A percentile compares a stretch with the other conserved stretches of the same genome.
Evolutionary conservation across 2,329 filamentous ascomycete species (phyloP).

Genomic region (Bipolaris oryzae): DNA sequence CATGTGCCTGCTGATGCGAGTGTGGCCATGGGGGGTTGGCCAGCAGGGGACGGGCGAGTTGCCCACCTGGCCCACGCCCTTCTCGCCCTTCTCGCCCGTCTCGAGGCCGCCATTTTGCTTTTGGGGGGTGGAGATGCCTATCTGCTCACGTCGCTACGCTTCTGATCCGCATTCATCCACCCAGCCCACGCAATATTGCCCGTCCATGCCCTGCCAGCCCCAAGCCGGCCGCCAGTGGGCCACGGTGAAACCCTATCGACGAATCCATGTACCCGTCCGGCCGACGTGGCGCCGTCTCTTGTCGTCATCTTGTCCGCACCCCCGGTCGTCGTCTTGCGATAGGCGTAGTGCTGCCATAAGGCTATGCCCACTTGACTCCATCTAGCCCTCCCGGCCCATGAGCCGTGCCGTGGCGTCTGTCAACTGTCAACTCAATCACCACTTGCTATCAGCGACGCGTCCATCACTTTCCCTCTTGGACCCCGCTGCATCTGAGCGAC

Average conservation of each 20-base stretch:
- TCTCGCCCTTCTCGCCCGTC: neutral
- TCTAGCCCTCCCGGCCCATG: neutral
- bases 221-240: no score
- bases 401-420: conserved; percentile 7
- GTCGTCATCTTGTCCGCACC: conserved; percentile 9
- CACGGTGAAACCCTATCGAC: no score
- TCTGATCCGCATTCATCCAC: no score
- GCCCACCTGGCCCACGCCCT: neutral
- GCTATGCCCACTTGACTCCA: neutral
- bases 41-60: neutral
- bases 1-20: conserved; percentile 8
- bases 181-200: no score
- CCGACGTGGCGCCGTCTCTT: conserved; percentile 13
- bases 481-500: neutral
- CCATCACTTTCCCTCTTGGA: neutral
- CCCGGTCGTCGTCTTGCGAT: no score
- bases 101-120: neutral
- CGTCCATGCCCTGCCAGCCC: neutral
- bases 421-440: neutral
- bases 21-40: neutral
- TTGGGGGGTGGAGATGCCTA: no score
- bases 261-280: conserved; percentile 2
- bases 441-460: neutral
- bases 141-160: no score
- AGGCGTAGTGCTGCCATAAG: neutral